Evolutionary conservation across 1,284 basidiomycete genomes (phyloP).

Genomic region (Cutaneotrichosporon sp.): DNA sequence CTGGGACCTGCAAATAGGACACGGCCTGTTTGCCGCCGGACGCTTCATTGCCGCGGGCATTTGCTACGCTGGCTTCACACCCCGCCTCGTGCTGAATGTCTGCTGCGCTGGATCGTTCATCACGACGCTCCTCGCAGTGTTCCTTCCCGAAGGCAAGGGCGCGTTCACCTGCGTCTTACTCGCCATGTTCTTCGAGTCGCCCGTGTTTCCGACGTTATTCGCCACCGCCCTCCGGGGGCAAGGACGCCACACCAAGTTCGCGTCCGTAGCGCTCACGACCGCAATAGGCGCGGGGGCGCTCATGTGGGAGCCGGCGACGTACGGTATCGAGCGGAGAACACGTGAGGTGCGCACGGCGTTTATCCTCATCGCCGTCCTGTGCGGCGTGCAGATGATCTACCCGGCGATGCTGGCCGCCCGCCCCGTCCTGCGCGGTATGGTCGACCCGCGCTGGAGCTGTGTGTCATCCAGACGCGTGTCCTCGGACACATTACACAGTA

Average conservation of each 20-base stretch:
- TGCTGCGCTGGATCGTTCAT: constrained; percentile 41
- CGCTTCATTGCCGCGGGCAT: constrained; percentile 42
- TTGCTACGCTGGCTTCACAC: constrained; percentile 43
- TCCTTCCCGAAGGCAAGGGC: constrained; percentile 33
- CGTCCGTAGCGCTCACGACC: constrained; percentile 37
- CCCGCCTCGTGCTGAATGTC: constrained; percentile 39
- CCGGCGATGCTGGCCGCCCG: constrained; percentile 25
- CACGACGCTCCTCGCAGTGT: constrained; percentile 35
- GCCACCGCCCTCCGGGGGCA: constrained; percentile 46
- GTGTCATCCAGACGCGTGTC: not conserved
- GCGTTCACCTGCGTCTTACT: constrained; percentile 38
- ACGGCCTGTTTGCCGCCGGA: constrained; percentile 39
- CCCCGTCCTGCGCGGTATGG: constrained; percentile 30
- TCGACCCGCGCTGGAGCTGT: constrained; percentile 38
- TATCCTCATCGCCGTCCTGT: constrained; percentile 28
- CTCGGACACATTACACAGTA: not conserved
- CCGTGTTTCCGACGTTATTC: constrained; percentile 51
- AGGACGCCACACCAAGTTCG: constrained; percentile 43
- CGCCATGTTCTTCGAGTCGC: constrained; percentile 46
- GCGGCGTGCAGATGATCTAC: constrained; percentile 29
- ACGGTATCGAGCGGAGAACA: constrained; percentile 22
- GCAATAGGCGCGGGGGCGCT: constrained; percentile 35
- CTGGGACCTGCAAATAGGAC: constrained; percentile 38
- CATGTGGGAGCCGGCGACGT: constrained; percentile 38
- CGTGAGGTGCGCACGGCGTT: constrained; percentile 23